These are phyloP conservation scores for Cyclostephanos invisitatus DNA, from an alignment of 108 stramenopile species.

Conservation along the genomic window DNA sequence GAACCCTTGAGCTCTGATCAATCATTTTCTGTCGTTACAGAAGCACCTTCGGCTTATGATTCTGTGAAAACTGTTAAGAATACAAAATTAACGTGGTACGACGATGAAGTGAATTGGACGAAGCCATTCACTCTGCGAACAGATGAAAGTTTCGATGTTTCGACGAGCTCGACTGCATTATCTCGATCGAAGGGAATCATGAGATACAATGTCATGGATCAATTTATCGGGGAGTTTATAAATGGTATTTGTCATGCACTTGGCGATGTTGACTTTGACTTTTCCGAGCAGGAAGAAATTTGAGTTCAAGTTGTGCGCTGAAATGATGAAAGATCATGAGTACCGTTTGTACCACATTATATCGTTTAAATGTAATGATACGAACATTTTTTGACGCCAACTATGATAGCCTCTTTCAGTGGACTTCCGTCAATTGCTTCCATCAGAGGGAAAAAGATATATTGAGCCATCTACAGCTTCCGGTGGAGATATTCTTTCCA, in stretches of 20 bases:
- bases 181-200: neutral
- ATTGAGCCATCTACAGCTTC: too few relatives aligned
- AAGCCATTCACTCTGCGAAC: conserved; percentile 27
- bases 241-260: neutral
- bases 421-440: too few relatives aligned
- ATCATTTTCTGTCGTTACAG: neutral
- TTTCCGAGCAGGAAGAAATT: conserved; percentile 15
- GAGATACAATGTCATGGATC: conserved; percentile 9
- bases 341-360: too few relatives aligned
- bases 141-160: conserved; percentile 19
- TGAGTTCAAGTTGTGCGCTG: neutral
- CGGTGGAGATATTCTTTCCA: too few relatives aligned
- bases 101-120: conserved; percentile 14
- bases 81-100: conserved; percentile 25
- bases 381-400: too few relatives aligned
- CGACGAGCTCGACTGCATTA: neutral
- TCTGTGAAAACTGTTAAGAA: neutral
- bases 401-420: too few relatives aligned
- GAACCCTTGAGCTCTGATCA: neutral
- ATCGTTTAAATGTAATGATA: too few relatives aligned
- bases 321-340: too few relatives aligned
- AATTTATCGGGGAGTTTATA: conserved; percentile 7
- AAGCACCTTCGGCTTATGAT: neutral
- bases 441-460: too few relatives aligned
- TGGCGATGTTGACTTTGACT: conserved; percentile 5